phyloP scores from a whole-genome alignment of 116 monocot species.

The Trichopus zeylanicus region DNA sequence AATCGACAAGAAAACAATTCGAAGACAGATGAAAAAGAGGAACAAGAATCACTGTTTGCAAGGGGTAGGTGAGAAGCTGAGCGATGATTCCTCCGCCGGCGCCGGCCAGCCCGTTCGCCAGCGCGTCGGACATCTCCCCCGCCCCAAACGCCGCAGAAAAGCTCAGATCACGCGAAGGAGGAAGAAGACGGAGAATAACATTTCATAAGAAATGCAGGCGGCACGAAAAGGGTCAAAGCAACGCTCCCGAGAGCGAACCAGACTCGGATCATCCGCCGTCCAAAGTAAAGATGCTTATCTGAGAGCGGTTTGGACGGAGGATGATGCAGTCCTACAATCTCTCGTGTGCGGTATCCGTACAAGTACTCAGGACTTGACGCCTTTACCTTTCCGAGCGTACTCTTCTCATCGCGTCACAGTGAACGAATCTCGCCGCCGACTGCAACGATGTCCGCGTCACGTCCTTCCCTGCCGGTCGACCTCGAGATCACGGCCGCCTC shows the following conservation, averaged over 20 bases:
- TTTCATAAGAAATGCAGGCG: no score
- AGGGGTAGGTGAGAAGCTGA: constrained; percentile 90
- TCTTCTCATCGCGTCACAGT: no score
- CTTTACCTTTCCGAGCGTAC: no score
- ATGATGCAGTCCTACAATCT: no score
- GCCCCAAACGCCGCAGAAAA: no score
- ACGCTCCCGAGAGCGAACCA: constrained; percentile 92
- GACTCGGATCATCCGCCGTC: constrained; percentile 88
- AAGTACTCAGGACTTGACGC: constrained; percentile 65
- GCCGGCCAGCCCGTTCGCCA: constrained; percentile 77
- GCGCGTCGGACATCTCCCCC: constrained; percentile 62
- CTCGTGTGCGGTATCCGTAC: constrained; percentile 90
- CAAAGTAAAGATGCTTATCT: no score
- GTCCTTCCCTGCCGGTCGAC: constrained; percentile 14
- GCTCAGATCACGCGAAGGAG: no score
- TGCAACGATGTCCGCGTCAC: constrained; percentile 7
- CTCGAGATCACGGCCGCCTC: constrained; percentile 47
- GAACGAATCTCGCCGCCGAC: no score
- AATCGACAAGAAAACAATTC: no score
- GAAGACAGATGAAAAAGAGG: neutral
- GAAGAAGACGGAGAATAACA: no score
- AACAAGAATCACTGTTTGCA: constrained; percentile 53
- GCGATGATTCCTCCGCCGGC: constrained; percentile 91
- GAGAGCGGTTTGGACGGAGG: no score
- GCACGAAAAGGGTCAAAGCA: no score